Evolutionary conservation across 2,329 filamentous ascomycete species (phyloP).

Genomic region (Botrytis hyacinthi): DNA sequence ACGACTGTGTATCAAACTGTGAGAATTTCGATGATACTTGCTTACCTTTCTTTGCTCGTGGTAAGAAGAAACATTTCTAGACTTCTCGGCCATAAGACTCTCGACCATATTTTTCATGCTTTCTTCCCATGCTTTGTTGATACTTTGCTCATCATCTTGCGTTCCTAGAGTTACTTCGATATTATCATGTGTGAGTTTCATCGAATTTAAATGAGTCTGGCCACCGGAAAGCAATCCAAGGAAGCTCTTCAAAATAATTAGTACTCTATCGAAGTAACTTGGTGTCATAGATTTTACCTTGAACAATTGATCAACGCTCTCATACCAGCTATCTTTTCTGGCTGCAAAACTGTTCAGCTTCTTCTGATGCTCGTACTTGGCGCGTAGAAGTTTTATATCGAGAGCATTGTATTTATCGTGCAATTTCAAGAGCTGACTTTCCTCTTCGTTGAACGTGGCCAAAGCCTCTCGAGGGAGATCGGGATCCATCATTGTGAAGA

Average conservation of each 20-base stretch:
- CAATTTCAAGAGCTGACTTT: background rate
- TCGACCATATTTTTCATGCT: background rate
- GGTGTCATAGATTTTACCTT: background rate
- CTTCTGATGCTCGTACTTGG: background rate
- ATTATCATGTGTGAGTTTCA: background rate
- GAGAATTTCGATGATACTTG: background rate
- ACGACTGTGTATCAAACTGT: rapidly evolving
- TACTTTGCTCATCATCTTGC: background rate
- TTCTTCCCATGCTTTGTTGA: background rate
- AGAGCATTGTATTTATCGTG: background rate
- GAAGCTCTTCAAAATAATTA: background rate
- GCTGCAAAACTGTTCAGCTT: background rate
- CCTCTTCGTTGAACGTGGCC: background rate
- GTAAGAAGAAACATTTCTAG: background rate
- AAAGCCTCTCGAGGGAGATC: background rate
- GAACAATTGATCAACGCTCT: background rate
- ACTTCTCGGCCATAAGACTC: background rate
- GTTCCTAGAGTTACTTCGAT: background rate
- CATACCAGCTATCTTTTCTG: background rate
- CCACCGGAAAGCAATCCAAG: background rate
- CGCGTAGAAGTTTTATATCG: background rate
- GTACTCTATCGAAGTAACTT: background rate
- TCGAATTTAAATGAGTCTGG: background rate
- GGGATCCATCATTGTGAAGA: background rate
- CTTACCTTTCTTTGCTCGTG: background rate